These are phyloP conservation scores for Dictyostelium intermedium DNA, from an alignment of 78 protist species.

Conservation along the genomic window DNA sequence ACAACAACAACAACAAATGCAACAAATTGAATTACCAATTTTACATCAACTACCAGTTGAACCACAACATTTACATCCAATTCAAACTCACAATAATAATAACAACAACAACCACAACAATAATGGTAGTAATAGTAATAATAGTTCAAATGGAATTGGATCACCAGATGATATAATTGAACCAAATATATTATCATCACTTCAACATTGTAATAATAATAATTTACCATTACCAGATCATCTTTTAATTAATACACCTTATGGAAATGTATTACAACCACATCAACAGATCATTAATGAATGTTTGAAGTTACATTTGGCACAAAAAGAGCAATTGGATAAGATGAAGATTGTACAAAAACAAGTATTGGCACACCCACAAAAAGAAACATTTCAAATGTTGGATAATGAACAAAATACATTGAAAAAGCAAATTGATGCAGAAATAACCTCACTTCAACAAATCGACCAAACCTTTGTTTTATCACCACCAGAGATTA, in stretches of 20 bases:
- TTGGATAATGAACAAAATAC: slow-evolving; percentile 74
- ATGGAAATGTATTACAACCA: slow-evolving; percentile 70
- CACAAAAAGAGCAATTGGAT: slow-evolving; percentile 75
- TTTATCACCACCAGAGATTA: slow-evolving; percentile 49
- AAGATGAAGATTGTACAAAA: slow-evolving; percentile 72
- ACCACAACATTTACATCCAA: slow-evolving; percentile 18
- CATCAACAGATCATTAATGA: slow-evolving; percentile 74
- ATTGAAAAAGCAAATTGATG: slow-evolving; percentile 67
- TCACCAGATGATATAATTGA: background rate
- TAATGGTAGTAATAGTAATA: background rate
- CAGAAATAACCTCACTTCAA: slow-evolving; percentile 45
- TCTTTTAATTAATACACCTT: slow-evolving; percentile 46
- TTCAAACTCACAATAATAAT: background rate
- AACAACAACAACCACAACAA: background rate
- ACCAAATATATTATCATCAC: background rate
- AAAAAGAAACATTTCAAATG: slow-evolving; percentile 69
- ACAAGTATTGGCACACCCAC: slow-evolving; percentile 74
- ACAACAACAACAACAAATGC: background rate
- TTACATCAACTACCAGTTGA: slow-evolving; percentile 23
- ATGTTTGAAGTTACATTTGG: slow-evolving; percentile 60
- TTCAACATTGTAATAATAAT: slow-evolving; percentile 1
- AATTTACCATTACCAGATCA: slow-evolving; percentile 53
- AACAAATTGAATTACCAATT: slow-evolving; percentile 30
- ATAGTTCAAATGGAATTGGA: background rate
- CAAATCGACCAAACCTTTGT: slow-evolving; percentile 78